Evolutionary conservation across 2,329 filamentous ascomycete genomes (phyloP).

Genomic region (Aspergillus sergii): DNA sequence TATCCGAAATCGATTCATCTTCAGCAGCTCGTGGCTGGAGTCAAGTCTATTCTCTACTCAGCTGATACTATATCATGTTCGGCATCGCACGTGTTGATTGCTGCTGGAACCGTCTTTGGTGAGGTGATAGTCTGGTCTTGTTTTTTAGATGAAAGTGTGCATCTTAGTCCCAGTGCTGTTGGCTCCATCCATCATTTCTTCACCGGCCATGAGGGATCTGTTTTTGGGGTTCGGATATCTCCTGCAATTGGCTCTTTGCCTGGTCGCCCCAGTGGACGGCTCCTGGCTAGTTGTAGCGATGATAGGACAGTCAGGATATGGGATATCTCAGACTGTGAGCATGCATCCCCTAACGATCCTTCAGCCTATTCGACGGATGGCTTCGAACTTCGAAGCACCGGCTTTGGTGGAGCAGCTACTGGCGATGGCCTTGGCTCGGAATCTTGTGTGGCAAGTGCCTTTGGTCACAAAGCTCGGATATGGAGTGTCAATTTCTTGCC

Average conservation of each 20-base stretch:
- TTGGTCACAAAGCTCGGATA: slow-evolving; percentile 87
- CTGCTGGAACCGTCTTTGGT: slow-evolving; percentile 90
- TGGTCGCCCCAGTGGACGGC: slow-evolving; percentile 48
- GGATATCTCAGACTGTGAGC: slow-evolving; percentile 68
- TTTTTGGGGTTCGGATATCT: slow-evolving; percentile 87
- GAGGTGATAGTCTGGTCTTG: slow-evolving; percentile 91
- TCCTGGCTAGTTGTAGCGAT: slow-evolving; percentile 93
- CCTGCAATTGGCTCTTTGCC: slow-evolving; percentile 47
- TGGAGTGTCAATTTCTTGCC: slow-evolving; percentile 77
- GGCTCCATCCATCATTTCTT: slow-evolving; percentile 59
- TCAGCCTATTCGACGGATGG: slow-evolving; percentile 41
- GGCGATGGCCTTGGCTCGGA: slow-evolving; percentile 38
- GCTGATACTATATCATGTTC: slow-evolving; percentile 71
- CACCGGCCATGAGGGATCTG: slow-evolving; percentile 81
- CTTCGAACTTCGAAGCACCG: slow-evolving; percentile 57
- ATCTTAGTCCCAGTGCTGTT: slow-evolving; percentile 20
- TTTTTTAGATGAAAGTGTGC: slow-evolving; percentile 33
- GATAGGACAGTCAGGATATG: slow-evolving; percentile 88
- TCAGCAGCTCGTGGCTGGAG: slow-evolving; percentile 50
- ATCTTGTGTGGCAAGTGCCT: slow-evolving; percentile 68
- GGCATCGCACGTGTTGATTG: slow-evolving; percentile 66
- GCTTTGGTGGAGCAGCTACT: slow-evolving; percentile 56
- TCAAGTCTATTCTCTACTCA: slow-evolving; percentile 85
- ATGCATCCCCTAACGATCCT: slow-evolving; percentile 31
- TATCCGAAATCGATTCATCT: slow-evolving; percentile 30